phyloP scores from a whole-genome alignment of 2,329 filamentous ascomycete genomes.

The Diplodia intermedia region DNA sequence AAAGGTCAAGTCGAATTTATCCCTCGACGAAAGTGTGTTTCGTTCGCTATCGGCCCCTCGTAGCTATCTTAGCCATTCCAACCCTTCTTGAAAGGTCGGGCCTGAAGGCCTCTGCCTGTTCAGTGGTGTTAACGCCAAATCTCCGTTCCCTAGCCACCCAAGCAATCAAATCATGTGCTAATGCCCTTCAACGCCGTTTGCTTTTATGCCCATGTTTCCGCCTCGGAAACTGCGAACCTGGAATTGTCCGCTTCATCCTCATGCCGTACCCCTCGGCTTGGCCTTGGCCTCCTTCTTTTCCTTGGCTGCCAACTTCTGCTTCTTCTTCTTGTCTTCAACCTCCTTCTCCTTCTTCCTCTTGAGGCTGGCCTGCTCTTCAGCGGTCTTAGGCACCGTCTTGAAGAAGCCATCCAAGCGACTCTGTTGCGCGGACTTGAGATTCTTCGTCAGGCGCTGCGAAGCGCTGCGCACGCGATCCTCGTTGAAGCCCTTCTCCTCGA shows the following conservation, averaged over 20 bases:
- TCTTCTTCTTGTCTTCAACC: slow-evolving; percentile 92
- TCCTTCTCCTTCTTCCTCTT: slow-evolving; percentile 97
- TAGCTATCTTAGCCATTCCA: background rate
- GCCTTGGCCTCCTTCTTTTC: slow-evolving; percentile 91
- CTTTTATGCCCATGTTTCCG: background rate
- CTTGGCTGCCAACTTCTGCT: slow-evolving; percentile 91
- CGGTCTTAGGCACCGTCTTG: slow-evolving; percentile 87
- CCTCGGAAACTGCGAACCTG: background rate
- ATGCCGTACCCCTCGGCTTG: slow-evolving; percentile 75
- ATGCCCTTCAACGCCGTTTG: slow-evolving; percentile 16
- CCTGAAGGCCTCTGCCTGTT: background rate
- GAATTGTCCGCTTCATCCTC: background rate
- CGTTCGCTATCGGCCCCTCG: background rate
- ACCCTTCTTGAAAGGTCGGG: background rate
- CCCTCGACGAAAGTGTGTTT: background rate
- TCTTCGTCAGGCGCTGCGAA: slow-evolving; percentile 83
- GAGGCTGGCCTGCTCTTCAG: slow-evolving; percentile 79
- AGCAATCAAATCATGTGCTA: slow-evolving; percentile 5
- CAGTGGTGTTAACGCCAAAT: slow-evolving; percentile 11
- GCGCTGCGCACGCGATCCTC: slow-evolving; percentile 88
- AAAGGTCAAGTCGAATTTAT: too few relatives aligned
- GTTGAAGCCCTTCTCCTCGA: slow-evolving; percentile 94
- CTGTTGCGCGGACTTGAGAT: slow-evolving; percentile 89
- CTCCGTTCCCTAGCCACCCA: slow-evolving; percentile 6
- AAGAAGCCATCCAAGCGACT: slow-evolving; percentile 95